Evolutionary conservation across 805 yeast species (phyloP), one percentile per base, ranked within the genome.

Genomic region (Cyberlindnera mycetangii): DNA sequence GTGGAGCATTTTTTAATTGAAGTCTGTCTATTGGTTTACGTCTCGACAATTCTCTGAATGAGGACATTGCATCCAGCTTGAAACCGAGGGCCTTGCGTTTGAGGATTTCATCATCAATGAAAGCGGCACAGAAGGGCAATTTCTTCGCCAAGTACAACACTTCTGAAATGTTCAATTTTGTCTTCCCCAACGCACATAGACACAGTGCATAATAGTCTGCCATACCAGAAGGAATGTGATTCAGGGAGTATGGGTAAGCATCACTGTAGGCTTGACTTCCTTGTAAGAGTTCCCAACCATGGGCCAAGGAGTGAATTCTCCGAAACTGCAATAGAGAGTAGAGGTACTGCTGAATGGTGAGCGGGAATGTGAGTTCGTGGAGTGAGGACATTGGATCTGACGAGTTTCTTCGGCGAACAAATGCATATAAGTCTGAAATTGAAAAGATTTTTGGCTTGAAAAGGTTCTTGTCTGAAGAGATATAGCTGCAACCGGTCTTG

Each of bases 61-160:
- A 27, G 9, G 41, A 24, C 20, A 33, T 12, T 3, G 52, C 52
- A 36, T 37, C 42, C 2, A 34, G 15, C 17, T 36, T 39, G 37
- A 49, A 39, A 3, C 47, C 48, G 1, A 45, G 19, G 4, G 32
- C 17, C 16, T 22, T 24, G 4, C 33, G 32, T 7, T 19, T 17
- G n/a, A 22, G 18, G 14, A 49, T 4, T 15, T 21, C 43, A n/a
- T 49, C 49, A 28, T 46, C 48, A 2, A 50, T 20, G 17, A 50
- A 44, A 2, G 40, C 17, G 3, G 50, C 53, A 34, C 40, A 38
- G n/a, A 50, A 41, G 16, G 53, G 50, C 36, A 41, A 40, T 30
- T 12, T 31, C 16, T 19, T 21, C 7, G 48, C 52, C 10, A 45
- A 19, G 34, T 34, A 21, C 5, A 18, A 12, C 14, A 36, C 33